Evolutionary conservation across 2,329 filamentous ascomycete species (phyloP), one percentile per base, ranked within the genome.

Genomic region (Colletotrichum sp.): DNA sequence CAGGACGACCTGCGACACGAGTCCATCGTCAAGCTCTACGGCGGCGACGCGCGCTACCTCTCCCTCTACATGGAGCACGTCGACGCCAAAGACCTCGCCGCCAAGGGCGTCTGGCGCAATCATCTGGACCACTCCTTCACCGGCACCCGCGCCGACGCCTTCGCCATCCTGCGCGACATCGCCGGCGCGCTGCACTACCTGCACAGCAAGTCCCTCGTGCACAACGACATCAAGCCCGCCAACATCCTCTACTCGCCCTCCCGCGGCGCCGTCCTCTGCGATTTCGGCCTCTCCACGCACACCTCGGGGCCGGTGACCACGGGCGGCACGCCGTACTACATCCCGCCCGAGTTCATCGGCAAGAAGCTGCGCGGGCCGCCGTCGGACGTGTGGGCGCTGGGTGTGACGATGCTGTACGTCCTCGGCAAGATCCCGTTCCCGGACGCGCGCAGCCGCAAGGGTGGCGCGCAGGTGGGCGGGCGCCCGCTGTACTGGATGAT

Each of bases 171-270:
- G 34, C 85, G 85, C 32, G 90, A 92, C 80, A 90, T 91, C 68
- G 83, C 88, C 24, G 85, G 87, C 76, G 91, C 90, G 3, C 83
- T 92, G 59, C 84, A 88, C 80, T 92, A 92, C 80, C 85, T 92
- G 39, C 91, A 92, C 81, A 84, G 84, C 65, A 87, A 88, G 71
- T 85, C 85, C 70, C 84, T 90, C 26, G 88, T 91, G 15, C 91
- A 92, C 82, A 92, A 92, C 82, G 91, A 92, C 81, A 91, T 92
- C 82, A 92, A 92, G 81, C 91, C 91, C 2, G 89, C 88, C 78
- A 92, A 92, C 77, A 92, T 92, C 71, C 84, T 92, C 36, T 92
- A 92, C 82, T 91, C 90, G 16, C 86, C 86, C 32, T 89, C 91
- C 52, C 87, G 90, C 13, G 91, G 91, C 8, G 90, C 90, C 39